Conservation (phyloP, 2,329 filamentous ascomycete species). For the Aspergillus persii region DNA sequence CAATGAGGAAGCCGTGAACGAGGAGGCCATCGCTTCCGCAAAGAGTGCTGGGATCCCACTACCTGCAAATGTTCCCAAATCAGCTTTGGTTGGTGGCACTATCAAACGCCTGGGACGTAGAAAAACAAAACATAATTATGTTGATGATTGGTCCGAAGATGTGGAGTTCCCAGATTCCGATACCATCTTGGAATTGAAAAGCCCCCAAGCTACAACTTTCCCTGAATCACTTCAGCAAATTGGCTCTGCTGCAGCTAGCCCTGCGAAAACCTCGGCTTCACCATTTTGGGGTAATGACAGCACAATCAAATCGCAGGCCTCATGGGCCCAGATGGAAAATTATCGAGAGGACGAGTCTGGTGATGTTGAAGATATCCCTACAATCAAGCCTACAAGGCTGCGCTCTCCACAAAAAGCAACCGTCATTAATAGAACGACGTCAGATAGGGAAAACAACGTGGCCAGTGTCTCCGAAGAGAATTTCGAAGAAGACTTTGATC, state of each 20-base stretch:
- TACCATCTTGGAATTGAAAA: constrained; percentile 62
- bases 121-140: constrained; percentile 68
- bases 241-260: constrained; percentile 47
- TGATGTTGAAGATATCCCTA: constrained; percentile 62
- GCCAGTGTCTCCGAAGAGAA: constrained; percentile 53
- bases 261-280: constrained; percentile 33
- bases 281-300: constrained; percentile 31
- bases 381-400: constrained; percentile 66
- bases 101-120: constrained; percentile 83
- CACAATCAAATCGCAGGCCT: constrained; percentile 55
- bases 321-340: constrained; percentile 56
- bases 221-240: constrained; percentile 69
- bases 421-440: constrained; percentile 52
- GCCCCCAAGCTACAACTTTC: constrained; percentile 59
- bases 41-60: constrained; percentile 89
- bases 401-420: constrained; percentile 53
- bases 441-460: constrained; percentile 38
- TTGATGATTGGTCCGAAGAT: constrained; percentile 80
- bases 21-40: constrained; percentile 83
- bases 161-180: constrained; percentile 64
- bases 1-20: constrained; percentile 78
- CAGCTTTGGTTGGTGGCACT: constrained; percentile 84
- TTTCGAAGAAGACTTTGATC: constrained; percentile 70
- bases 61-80: constrained; percentile 79
- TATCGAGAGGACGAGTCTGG: constrained; percentile 64